phyloP scores from a whole-genome alignment of 352 stramenopile species.

The Thalassiosira delicatula region DNA sequence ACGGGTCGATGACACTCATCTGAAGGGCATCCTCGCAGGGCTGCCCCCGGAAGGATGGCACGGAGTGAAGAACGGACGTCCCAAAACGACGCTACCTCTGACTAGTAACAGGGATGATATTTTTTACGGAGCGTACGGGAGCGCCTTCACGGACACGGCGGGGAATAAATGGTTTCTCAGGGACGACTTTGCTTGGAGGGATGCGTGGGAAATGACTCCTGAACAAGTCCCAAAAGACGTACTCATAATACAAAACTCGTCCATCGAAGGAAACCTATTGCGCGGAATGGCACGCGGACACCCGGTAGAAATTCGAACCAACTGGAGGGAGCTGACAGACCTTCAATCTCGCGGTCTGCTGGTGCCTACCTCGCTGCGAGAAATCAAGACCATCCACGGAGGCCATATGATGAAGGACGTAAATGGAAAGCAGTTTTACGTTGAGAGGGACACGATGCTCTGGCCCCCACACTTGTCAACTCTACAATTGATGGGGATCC shows the following conservation, averaged over 20 bases:
- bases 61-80: not conserved
- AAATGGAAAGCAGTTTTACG: not conserved
- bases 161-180: constrained; percentile 2
- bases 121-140: constrained; percentile 3
- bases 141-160: not conserved
- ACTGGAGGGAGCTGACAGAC: constrained; percentile 1
- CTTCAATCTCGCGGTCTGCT: too few relatives aligned
- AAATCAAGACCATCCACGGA: not conserved
- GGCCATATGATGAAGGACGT: constrained; percentile 8
- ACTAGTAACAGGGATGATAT: not conserved
- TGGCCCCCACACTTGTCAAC: constrained; percentile 13
- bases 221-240: too few relatives aligned
- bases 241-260: too few relatives aligned
- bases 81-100: not conserved
- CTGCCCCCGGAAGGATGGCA: not conserved
- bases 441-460: constrained; percentile 8
- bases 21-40: not conserved
- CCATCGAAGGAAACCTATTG: too few relatives aligned
- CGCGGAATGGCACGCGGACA: too few relatives aligned
- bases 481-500: not conserved
- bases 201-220: not conserved
- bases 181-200: constrained; percentile 12
- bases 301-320: too few relatives aligned
- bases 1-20: not conserved
- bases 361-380: too few relatives aligned